Percentiles rank a stretch among this genome's conserved stretches.
phyloP scores from a whole-genome alignment of 805 yeast species.

The Candida argentea region DNA sequence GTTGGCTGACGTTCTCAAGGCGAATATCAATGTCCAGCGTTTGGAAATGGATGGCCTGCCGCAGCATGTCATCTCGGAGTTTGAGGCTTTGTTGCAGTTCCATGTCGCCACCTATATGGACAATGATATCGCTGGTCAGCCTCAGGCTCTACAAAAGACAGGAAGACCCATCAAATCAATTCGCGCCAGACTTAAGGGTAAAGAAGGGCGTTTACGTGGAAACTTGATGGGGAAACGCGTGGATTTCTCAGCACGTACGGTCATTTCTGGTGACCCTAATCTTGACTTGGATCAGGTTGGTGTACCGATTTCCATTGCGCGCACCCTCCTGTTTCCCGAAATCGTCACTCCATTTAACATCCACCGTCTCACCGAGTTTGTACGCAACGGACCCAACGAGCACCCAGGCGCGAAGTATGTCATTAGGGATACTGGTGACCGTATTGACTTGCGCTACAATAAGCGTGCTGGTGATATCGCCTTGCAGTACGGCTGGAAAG shows the following conservation, averaged over 20 bases:
- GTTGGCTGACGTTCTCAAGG: conserved; percentile 92
- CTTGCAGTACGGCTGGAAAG: conserved; percentile 97
- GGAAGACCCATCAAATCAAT: conserved; percentile 98
- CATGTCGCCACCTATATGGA: conserved; percentile 99
- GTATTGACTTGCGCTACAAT: conserved; percentile 94
- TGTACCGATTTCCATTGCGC: conserved; percentile 94
- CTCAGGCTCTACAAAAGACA: conserved; percentile 95
- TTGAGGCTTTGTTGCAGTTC: conserved; percentile 88
- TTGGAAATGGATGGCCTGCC: conserved; percentile 99
- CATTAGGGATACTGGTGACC: conserved; percentile 96
- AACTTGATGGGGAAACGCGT: conserved; percentile 99
- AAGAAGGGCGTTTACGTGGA: conserved; percentile 98
- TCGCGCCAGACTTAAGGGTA: conserved; percentile 99
- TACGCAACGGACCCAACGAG: conserved; percentile 96
- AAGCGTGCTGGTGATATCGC: conserved; percentile 98
- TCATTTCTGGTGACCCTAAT: conserved; percentile 98
- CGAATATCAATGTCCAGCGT: conserved; percentile 94
- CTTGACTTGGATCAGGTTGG: conserved; percentile 97
- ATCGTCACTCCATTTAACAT: conserved; percentile 96
- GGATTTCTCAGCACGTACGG: conserved; percentile 97
- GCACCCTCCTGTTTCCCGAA: conserved; percentile 93
- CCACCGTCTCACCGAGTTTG: conserved; percentile 84
- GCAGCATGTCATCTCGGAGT: conserved; percentile 94
- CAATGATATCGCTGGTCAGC: conserved; percentile 99
- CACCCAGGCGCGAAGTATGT: conserved; percentile 99